Evolutionary conservation across 83 land plant genomes (phyloP).

Genomic region (Thuja plicata): DNA sequence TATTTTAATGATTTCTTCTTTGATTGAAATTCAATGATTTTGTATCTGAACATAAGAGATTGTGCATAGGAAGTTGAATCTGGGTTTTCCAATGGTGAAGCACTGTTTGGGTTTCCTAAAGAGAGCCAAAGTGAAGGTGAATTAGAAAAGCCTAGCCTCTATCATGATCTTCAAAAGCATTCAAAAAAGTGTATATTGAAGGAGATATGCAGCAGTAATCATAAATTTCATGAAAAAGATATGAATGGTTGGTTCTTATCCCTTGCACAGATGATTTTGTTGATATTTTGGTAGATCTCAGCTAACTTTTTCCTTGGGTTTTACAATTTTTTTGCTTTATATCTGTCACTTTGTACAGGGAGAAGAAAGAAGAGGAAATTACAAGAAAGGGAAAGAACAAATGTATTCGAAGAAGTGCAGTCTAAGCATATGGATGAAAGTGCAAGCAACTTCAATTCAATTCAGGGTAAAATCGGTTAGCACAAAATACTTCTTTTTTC

Average conservation of each 20-base stretch:
- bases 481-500: no score
- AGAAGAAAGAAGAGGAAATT: neutral
- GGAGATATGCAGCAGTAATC: neutral
- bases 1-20: no score
- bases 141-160: neutral
- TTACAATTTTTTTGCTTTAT: neutral
- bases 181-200: neutral
- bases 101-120: neutral
- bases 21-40: no score
- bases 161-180: neutral
- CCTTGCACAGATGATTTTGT: neutral
- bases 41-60: no score
- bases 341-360: neutral
- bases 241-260: neutral
- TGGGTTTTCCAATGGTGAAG: neutral
- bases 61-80: conserved; percentile 2
- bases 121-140: no score
- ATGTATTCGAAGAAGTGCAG: neutral
- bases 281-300: no score
- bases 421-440: neutral
- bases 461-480: no score
- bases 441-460: no score
- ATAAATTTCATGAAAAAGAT: neutral
- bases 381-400: neutral
- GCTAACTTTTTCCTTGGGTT: neutral